phyloP scores from a whole-genome alignment of 2,329 filamentous ascomycete species.

The Thielaviopsis ethacetica region DNA sequence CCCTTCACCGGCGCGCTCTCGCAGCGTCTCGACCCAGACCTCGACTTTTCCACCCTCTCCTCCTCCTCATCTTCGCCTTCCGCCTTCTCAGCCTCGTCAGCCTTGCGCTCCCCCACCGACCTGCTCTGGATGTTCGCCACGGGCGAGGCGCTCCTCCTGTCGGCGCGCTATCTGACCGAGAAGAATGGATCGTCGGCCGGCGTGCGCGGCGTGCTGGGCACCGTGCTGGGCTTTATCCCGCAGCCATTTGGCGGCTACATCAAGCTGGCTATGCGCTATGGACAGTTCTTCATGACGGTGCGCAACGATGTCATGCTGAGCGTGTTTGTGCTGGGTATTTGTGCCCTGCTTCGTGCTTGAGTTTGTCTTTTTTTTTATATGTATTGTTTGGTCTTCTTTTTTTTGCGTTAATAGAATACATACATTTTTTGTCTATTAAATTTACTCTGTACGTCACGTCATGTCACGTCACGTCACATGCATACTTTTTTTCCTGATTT shows the following conservation, averaged over 20 bases:
- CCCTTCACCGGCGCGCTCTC: constrained; percentile 51
- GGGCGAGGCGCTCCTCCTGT: constrained; percentile 56
- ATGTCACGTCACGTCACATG: too few species aligned
- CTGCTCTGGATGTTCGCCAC: constrained; percentile 70
- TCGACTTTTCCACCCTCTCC: constrained; percentile 16
- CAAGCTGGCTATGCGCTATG: constrained; percentile 45
- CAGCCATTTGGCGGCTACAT: constrained; percentile 46
- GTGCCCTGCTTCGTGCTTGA: constrained; percentile 15
- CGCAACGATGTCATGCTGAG: constrained; percentile 58
- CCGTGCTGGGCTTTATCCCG: constrained; percentile 48
- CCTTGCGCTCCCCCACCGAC: constrained; percentile 22
- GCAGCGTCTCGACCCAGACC: constrained; percentile 30
- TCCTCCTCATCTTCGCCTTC: constrained; percentile 17
- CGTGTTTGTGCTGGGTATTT: constrained; percentile 56
- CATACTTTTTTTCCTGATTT: too few species aligned
- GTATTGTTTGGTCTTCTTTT: background rate
- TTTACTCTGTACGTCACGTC: too few species aligned
- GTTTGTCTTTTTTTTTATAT: background rate
- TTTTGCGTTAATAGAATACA: background rate
- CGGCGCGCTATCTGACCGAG: constrained; percentile 47
- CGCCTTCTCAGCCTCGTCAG: background rate
- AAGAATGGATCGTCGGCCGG: constrained; percentile 37
- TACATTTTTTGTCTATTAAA: background rate
- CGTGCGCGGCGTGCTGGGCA: constrained; percentile 34
- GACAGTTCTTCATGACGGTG: constrained; percentile 55